Conservation (phyloP, 805 yeast species). For the Saccharomycopsis schoenii region DNA sequence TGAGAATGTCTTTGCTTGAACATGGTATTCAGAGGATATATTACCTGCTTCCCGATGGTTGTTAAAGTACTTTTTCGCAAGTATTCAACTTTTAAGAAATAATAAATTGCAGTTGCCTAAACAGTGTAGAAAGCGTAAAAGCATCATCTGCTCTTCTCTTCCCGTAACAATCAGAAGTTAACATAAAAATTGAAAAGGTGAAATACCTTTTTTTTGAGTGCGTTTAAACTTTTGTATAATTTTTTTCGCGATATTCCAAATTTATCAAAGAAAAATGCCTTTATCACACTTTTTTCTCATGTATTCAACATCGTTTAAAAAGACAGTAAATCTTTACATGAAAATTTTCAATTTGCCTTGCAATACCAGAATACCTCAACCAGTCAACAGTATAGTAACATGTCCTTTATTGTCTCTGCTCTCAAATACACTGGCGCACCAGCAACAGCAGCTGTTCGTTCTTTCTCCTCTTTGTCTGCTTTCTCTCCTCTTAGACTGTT, state of each 20-base stretch:
- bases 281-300: not conserved
- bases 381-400: too few species aligned
- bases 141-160: too few species aligned
- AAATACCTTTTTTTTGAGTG: too few species aligned
- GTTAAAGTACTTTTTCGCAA: too few species aligned
- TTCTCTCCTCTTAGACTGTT: conserved; percentile 6
- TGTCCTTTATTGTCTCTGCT: not conserved
- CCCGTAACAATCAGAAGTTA: too few species aligned
- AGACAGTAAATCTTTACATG: too few species aligned
- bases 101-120: too few species aligned
- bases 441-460: not conserved
- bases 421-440: not conserved
- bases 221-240: not conserved
- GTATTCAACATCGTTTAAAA: not conserved
- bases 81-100: too few species aligned
- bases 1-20: conserved; percentile 33
- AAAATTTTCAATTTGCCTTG: too few species aligned
- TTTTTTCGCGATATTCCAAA: not conserved
- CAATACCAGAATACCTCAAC: too few species aligned
- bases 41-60: not conserved
- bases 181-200: too few species aligned
- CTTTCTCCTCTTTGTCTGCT: conserved; percentile 1
- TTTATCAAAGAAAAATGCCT: not conserved
- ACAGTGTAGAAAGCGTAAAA: too few species aligned
- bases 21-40: conserved; percentile 15